These are phyloP conservation scores for Mucor ambiguus DNA, from an alignment of 371 early-diverging fungal species.

Conservation along the genomic window DNA sequence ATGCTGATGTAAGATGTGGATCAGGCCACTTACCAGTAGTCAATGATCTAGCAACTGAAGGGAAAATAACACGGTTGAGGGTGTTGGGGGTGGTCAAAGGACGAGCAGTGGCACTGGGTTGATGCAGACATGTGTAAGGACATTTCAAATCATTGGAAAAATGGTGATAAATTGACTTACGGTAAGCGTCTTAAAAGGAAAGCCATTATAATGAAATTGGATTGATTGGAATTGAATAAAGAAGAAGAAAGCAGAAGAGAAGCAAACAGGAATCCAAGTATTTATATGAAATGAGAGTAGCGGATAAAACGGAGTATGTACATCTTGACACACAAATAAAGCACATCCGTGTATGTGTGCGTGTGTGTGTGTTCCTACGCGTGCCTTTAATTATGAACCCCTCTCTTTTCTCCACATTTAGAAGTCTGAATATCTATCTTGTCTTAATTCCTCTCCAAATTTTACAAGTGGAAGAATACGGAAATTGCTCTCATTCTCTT, in stretches of 20 bases:
- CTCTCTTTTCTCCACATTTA: slow-evolving; percentile 6
- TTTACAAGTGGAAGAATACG: slow-evolving; percentile 12
- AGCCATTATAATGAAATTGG: slow-evolving; percentile 10
- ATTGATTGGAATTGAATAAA: background rate
- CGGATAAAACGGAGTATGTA: slow-evolving; percentile 4
- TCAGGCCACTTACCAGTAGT: slow-evolving; percentile 29
- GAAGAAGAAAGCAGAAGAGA: slow-evolving; percentile 7
- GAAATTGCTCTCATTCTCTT: background rate
- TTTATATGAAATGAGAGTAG: slow-evolving; percentile 4
- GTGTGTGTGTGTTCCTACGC: background rate
- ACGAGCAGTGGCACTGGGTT: slow-evolving; percentile 12
- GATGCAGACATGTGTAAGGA: background rate
- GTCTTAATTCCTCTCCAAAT: background rate
- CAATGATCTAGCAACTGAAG: slow-evolving; percentile 25
- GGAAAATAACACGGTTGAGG: slow-evolving; percentile 16
- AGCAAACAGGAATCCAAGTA: background rate
- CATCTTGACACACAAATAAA: background rate
- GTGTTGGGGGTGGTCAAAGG: slow-evolving; percentile 13
- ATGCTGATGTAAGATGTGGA: background rate
- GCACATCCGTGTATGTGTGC: background rate
- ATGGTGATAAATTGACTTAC: slow-evolving; percentile 13
- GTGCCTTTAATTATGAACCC: background rate
- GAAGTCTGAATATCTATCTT: slow-evolving; percentile 10
- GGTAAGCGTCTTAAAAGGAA: slow-evolving; percentile 22
- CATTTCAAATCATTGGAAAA: background rate